Conservation (phyloP, 306 rosid genomes). For the Corylus heterophylla region DNA sequence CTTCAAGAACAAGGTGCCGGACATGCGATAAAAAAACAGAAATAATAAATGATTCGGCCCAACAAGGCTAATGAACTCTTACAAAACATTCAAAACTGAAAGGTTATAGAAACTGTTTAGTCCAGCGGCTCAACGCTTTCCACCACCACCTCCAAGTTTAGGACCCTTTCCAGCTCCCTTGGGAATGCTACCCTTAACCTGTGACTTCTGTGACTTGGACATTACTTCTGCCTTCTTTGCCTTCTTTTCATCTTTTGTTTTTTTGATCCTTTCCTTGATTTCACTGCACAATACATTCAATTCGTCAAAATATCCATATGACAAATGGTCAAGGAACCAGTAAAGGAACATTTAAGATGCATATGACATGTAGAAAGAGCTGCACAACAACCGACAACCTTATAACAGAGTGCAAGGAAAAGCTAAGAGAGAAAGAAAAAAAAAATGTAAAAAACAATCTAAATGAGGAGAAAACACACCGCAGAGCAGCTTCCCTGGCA, state of each 20-base stretch:
- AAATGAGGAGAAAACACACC: conserved; percentile 29
- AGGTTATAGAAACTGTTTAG: conserved; percentile 26
- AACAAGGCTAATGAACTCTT: conserved; percentile 25
- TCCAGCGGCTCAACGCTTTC: conserved; percentile 60
- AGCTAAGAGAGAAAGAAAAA: background rate
- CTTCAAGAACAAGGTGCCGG: conserved; percentile 23
- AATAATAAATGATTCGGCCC: conserved; percentile 6
- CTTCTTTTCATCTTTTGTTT: conserved; percentile 88
- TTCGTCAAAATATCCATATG: background rate
- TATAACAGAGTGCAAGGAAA: background rate
- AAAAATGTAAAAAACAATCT: background rate
- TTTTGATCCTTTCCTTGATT: conserved; percentile 84
- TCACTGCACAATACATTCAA: conserved; percentile 46
- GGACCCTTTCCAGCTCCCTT: conserved; percentile 81
- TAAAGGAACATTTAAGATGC: background rate
- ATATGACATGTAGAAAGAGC: too few relatives aligned
- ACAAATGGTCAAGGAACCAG: background rate
- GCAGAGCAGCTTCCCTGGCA: conserved; percentile 81
- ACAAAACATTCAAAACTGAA: conserved; percentile 23
- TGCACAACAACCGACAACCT: background rate
- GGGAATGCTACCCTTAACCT: conserved; percentile 49
- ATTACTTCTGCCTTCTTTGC: conserved; percentile 80
- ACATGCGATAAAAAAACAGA: conserved; percentile 2
- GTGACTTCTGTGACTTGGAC: conserved; percentile 59
- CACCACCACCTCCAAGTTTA: conserved; percentile 88